Conservation (phyloP, 176 grass and related monocot species). For the Urochloa ruziziensis region DNA sequence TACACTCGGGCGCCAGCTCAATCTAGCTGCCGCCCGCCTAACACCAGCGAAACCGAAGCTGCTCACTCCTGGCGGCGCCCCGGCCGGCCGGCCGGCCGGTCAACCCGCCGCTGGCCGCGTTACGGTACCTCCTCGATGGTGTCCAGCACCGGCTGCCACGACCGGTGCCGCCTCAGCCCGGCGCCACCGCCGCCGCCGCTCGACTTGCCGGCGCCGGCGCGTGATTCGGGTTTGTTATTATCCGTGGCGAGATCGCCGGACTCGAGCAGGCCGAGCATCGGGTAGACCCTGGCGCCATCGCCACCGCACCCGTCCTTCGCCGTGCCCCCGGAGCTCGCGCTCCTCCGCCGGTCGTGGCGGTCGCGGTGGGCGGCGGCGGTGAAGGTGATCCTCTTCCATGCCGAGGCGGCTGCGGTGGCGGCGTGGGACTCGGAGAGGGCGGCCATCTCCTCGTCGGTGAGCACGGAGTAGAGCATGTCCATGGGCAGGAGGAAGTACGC, state of each 20-base stretch:
- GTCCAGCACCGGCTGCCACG: slow-evolving; percentile 72
- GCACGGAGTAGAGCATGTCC: slow-evolving; percentile 97
- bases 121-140: slow-evolving; percentile 77
- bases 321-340: not conserved
- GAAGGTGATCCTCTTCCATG: slow-evolving; percentile 45
- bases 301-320: not conserved
- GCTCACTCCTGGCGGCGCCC: not conserved
- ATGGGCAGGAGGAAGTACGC: slow-evolving; percentile 87
- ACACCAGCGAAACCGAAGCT: slow-evolving; percentile 34
- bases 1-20: slow-evolving; percentile 46
- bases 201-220: not conserved
- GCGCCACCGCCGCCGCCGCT: not conserved
- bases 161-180: slow-evolving; percentile 32
- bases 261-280: slow-evolving; percentile 54
- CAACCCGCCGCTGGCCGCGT: slow-evolving; percentile 2
- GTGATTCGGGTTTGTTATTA: not conserved
- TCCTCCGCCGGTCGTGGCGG: not conserved
- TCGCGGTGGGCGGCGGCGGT: not conserved
- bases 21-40: slow-evolving; percentile 44
- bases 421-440: slow-evolving; percentile 46
- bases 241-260: not conserved
- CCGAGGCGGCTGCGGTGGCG: slow-evolving; percentile 23
- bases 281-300: slow-evolving; percentile 44
- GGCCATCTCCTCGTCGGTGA: slow-evolving; percentile 90
- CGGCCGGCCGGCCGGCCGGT: not conserved